Conservation (phyloP, 257 asterid species). For the Leptodermis oblonga region DNA sequence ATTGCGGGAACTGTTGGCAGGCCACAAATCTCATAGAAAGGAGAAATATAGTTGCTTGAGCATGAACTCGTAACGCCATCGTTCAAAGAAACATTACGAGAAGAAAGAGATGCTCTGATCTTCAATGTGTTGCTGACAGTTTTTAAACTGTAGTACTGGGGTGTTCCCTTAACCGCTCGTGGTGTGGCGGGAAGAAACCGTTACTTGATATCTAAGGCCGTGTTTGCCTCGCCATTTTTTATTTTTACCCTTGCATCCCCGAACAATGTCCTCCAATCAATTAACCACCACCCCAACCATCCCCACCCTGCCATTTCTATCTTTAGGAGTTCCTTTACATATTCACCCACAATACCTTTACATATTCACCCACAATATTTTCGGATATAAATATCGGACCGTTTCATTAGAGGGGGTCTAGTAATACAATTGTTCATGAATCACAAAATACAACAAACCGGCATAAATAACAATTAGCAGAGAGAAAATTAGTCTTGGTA, state of each 20-base stretch:
- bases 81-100: background rate
- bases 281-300: too few species aligned
- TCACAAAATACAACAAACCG: background rate
- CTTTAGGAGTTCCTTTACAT: too few species aligned
- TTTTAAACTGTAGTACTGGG: background rate
- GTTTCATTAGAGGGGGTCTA: too few species aligned
- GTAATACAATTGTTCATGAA: too few species aligned
- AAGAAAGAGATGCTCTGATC: background rate
- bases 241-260: too few species aligned
- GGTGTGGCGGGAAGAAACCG: constrained; percentile 6
- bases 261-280: too few species aligned
- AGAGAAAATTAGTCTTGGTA: background rate
- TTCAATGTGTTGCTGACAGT: background rate
- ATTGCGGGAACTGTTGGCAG: constrained; percentile 17
- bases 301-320: too few species aligned
- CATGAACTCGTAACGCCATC: constrained; percentile 12
- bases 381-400: too few species aligned
- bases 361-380: too few species aligned
- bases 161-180: constrained; percentile 5
- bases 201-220: background rate
- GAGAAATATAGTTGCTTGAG: constrained; percentile 14
- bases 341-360: too few species aligned
- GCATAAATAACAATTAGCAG: background rate
- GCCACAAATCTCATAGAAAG: constrained; percentile 21
- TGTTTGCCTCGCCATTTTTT: background rate